phyloP scores from a whole-genome alignment of 1,284 basidiomycete species.

The Ganoderma boninense region DNA sequence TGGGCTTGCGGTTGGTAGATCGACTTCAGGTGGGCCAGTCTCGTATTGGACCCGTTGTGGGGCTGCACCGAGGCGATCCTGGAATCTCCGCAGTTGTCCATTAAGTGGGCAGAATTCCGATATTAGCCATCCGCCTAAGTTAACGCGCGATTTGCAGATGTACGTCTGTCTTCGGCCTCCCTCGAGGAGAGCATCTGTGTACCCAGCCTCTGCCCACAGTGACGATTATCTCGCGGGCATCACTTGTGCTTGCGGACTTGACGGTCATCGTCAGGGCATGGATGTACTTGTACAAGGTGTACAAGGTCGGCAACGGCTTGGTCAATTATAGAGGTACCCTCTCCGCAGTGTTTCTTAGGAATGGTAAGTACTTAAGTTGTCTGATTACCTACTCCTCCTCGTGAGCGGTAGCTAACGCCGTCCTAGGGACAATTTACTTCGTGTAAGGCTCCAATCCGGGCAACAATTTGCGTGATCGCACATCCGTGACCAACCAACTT shows the following conservation, averaged over 20 bases:
- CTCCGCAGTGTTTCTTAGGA: neutral
- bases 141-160: neutral
- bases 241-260: slow-evolving; percentile 6
- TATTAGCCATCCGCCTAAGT: neutral
- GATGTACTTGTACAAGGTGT: too few species aligned
- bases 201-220: neutral
- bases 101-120: neutral
- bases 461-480: neutral
- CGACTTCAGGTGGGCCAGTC: neutral
- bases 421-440: neutral
- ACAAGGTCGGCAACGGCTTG: neutral
- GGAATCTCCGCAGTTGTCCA: neutral
- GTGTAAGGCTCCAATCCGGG: neutral
- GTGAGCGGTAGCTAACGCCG: neutral
- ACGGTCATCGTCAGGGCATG: slow-evolving; percentile 2
- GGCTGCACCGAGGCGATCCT: neutral
- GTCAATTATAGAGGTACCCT: neutral
- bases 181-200: neutral
- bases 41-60: neutral
- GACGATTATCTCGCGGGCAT: neutral
- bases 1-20: neutral
- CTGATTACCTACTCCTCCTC: too few species aligned
- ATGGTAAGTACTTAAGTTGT: neutral
- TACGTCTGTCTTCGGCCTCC: neutral
- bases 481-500: neutral